These are phyloP conservation scores for Esteya vermicola DNA, from an alignment of 2,329 filamentous ascomycete genomes.

Conservation along the genomic window DNA sequence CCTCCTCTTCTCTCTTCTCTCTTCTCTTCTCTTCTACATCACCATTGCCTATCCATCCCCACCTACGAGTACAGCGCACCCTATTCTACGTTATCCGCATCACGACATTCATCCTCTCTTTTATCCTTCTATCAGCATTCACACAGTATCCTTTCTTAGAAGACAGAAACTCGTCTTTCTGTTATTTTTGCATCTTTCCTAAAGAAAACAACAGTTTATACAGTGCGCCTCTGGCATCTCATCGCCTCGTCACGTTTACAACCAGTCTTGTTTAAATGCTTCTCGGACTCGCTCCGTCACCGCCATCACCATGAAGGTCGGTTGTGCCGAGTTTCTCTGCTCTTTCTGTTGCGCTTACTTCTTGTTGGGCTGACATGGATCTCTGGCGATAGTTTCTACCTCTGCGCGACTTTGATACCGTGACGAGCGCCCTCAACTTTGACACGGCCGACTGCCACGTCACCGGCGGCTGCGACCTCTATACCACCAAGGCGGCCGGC, in stretches of 20 bases:
- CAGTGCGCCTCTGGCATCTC: too few species aligned
- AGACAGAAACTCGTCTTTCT: too few species aligned
- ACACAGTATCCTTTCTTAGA: too few species aligned
- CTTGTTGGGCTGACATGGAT: background rate
- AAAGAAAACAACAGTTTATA: too few species aligned
- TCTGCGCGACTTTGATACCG: slow-evolving; percentile 77
- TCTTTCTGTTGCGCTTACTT: too few species aligned
- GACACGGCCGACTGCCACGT: slow-evolving; percentile 87
- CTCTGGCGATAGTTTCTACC: slow-evolving; percentile 60
- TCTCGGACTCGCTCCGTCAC: background rate
- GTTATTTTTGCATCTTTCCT: too few species aligned
- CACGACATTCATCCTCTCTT: background rate
- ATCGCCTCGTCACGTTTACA: background rate
- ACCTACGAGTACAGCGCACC: too few species aligned
- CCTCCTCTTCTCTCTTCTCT: background rate
- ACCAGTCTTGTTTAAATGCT: background rate
- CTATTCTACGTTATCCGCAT: background rate
- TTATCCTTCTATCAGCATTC: background rate
- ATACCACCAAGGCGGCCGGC: slow-evolving; percentile 91
- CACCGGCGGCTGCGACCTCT: slow-evolving; percentile 86
- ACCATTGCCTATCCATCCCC: too few species aligned
- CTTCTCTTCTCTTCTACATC: background rate
- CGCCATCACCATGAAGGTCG: slow-evolving; percentile 3
- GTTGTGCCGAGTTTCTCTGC: background rate
- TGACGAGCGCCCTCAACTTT: slow-evolving; percentile 89